These are phyloP conservation scores for Lophiostoma macrostomum DNA, from an alignment of 495 filamentous ascomycete species.

Conservation along the genomic window DNA sequence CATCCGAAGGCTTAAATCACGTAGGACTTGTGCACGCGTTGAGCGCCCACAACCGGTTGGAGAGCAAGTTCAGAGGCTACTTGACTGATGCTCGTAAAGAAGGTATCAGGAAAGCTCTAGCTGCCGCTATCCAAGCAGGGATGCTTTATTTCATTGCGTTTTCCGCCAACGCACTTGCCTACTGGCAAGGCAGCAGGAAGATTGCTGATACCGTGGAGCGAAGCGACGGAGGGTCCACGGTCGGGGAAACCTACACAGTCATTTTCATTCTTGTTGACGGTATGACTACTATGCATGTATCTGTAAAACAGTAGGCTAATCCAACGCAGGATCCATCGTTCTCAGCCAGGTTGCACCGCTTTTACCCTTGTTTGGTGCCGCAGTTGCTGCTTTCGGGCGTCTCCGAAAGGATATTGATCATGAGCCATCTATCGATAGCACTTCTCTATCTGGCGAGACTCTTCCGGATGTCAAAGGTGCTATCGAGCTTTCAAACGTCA, in stretches of 20 bases:
- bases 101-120: slow-evolving; percentile 58
- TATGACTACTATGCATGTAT: slow-evolving; percentile 33
- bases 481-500: slow-evolving; percentile 32
- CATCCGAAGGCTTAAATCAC: slow-evolving; percentile 47
- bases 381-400: slow-evolving; percentile 53
- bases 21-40: slow-evolving; percentile 53
- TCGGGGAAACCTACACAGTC: slow-evolving; percentile 62
- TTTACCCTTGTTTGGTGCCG: slow-evolving; percentile 56
- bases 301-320: slow-evolving; percentile 1
- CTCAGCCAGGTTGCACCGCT: slow-evolving; percentile 64
- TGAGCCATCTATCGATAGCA: slow-evolving; percentile 50
- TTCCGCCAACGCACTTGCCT: slow-evolving; percentile 62
- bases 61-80: slow-evolving; percentile 52
- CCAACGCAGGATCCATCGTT: slow-evolving; percentile 51
- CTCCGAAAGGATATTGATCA: slow-evolving; percentile 53
- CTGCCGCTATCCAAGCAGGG: slow-evolving; percentile 61
- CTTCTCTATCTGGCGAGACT: slow-evolving; percentile 38
- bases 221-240: slow-evolving; percentile 40
- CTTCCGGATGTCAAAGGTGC: slow-evolving; percentile 41
- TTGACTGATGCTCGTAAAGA: slow-evolving; percentile 48
- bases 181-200: slow-evolving; percentile 60
- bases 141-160: slow-evolving; percentile 65
- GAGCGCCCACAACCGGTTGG: slow-evolving; percentile 46
- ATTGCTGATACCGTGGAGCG: slow-evolving; percentile 50
- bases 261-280: slow-evolving; percentile 65